phyloP scores from a whole-genome alignment of 768 basidiomycete species.

The Tylopilus felleus region DNA sequence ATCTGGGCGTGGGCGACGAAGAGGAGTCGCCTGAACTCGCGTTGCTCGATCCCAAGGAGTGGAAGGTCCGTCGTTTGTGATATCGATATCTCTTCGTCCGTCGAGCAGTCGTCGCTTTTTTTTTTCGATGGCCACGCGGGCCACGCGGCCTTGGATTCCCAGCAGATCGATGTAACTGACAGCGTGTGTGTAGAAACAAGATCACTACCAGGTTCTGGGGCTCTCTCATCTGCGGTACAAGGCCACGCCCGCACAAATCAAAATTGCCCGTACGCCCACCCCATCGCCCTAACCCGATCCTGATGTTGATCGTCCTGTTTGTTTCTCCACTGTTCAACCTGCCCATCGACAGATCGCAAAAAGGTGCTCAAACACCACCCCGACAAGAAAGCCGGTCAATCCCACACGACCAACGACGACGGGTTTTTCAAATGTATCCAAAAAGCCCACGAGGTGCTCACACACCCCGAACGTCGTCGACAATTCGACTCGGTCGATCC shows the following conservation, averaged over 20 bases:
- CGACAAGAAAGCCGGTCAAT: slow-evolving; percentile 84
- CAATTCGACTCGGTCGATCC: slow-evolving; percentile 98
- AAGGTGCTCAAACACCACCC: slow-evolving; percentile 99
- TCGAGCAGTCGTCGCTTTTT: not conserved
- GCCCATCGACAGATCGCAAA: slow-evolving; percentile 93
- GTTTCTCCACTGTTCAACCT: not conserved
- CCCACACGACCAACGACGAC: slow-evolving; percentile 90
- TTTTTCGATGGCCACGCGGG: too few species aligned
- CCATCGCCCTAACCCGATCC: slow-evolving; percentile 13
- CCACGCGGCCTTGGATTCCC: not conserved
- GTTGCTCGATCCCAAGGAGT: slow-evolving; percentile 90
- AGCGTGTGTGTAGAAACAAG: slow-evolving; percentile 72
- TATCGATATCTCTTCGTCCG: not conserved
- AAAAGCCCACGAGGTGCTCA: slow-evolving; percentile 95
- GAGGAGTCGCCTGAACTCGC: slow-evolving; percentile 70
- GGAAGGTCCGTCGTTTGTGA: slow-evolving; percentile 70
- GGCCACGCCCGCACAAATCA: slow-evolving; percentile 90
- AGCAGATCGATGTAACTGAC: slow-evolving; percentile 8
- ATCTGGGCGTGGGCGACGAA: slow-evolving; percentile 92
- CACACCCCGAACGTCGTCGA: slow-evolving; percentile 78
- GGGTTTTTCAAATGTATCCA: slow-evolving; percentile 99
- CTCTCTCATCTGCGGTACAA: slow-evolving; percentile 85
- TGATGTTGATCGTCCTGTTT: not conserved
- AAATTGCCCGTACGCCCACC: slow-evolving; percentile 79
- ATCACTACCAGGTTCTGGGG: slow-evolving; percentile 96